Conservation (phyloP, 2,329 filamentous ascomycete genomes). For the Chaetomiaceae sp. region DNA sequence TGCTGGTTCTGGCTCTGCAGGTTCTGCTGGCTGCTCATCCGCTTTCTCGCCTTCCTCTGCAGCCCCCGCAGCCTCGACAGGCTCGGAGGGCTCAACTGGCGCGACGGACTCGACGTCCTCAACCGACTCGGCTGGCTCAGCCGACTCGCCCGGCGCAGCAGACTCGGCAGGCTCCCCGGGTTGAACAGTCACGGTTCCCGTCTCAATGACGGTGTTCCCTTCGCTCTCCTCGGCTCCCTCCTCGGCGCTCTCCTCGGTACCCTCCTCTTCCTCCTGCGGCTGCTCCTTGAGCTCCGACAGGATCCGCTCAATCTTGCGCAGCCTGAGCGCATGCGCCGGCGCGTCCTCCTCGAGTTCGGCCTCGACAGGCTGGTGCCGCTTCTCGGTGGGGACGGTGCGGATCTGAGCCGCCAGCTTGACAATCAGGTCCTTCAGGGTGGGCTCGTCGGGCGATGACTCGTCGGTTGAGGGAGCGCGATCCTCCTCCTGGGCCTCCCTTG, state of each 20-base stretch:
- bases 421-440: conserved; percentile 46
- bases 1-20: neutral
- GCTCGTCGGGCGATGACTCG: conserved; percentile 16
- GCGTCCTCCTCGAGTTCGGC: conserved; percentile 24
- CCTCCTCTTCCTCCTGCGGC: conserved; percentile 19
- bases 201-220: conserved; percentile 1
- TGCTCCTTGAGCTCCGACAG: conserved; percentile 45
- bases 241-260: too few relatives aligned
- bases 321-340: conserved; percentile 34
- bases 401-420: conserved; percentile 46
- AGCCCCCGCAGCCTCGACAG: neutral
- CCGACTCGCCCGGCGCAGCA: neutral
- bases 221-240: neutral
- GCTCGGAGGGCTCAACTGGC: conserved; percentile 4
- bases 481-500: neutral
- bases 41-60: neutral
- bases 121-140: neutral
- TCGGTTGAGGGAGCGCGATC: conserved; percentile 7
- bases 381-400: conserved; percentile 32
- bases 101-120: neutral
- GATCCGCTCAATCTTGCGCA: conserved; percentile 49
- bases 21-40: neutral
- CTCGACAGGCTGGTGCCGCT: conserved; percentile 1
- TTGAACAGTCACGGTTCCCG: neutral
- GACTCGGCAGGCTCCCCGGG: conserved; percentile 9